Percentiles rank a stretch among this genome's conserved stretches.
Conservation (phyloP, 306 rosid genomes). For the Cicer arietinum region DNA sequence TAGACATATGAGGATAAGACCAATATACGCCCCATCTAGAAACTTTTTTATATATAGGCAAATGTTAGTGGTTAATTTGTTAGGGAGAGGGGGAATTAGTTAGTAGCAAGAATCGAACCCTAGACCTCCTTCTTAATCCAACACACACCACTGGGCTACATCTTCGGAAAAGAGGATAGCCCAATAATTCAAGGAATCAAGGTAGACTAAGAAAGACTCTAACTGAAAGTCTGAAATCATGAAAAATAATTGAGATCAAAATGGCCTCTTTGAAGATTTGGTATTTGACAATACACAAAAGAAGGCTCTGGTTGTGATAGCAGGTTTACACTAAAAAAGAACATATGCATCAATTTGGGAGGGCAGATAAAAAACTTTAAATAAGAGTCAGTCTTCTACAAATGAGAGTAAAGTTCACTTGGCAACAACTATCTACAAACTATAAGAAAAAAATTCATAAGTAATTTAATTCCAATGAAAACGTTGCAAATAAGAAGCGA, state of each 20-base stretch:
- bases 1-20: neutral
- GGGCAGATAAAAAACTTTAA: neutral
- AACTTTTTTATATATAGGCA: no score
- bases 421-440: slow-evolving; percentile 10
- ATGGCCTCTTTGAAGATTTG: neutral
- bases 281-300: neutral
- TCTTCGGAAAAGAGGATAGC: neutral
- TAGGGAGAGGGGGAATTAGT: no score
- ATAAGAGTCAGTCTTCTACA: neutral
- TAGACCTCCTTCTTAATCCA: no score
- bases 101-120: no score
- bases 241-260: neutral
- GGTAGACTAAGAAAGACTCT: neutral
- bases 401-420: neutral
- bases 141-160: no score
- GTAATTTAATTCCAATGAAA: neutral
- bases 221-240: neutral
- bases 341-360: neutral
- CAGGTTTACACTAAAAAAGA: neutral
- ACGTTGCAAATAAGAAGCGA: neutral
- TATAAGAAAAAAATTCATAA: neutral
- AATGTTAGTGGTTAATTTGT: no score
- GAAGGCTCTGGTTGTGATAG: neutral
- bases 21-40: neutral
- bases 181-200: neutral